Percentiles rank a stretch among this genome's conserved stretches.
Evolutionary conservation across 2,329 filamentous ascomycete species (phyloP).

Genomic region (Raffaelea albimanens): DNA sequence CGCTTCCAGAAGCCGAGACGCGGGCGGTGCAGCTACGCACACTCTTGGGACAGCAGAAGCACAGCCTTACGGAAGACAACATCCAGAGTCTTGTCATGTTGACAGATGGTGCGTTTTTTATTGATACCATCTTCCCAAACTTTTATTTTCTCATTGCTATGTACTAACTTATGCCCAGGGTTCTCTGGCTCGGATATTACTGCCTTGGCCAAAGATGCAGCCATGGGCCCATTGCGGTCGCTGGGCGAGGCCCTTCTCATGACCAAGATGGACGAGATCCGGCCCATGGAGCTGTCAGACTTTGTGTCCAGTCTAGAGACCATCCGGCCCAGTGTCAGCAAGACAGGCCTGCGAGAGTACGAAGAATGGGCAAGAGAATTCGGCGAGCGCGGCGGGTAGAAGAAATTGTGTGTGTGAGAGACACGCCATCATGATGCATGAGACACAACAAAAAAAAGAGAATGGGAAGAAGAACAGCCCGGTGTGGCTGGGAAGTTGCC

Average conservation of each 20-base stretch:
- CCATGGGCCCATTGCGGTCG: constrained; percentile 89
- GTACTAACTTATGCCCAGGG: constrained; percentile 41
- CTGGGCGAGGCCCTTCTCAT: constrained; percentile 81
- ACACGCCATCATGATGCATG: background rate
- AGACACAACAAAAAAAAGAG: background rate
- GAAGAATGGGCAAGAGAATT: constrained; percentile 93
- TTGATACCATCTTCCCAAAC: background rate
- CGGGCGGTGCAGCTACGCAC: constrained; percentile 70
- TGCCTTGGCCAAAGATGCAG: constrained; percentile 90
- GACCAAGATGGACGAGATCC: constrained; percentile 90
- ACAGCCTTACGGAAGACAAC: constrained; percentile 62
- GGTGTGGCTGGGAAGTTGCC: background rate
- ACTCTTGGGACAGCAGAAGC: constrained; percentile 79
- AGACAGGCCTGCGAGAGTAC: constrained; percentile 74
- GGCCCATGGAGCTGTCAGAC: constrained; percentile 72
- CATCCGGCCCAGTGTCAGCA: constrained; percentile 85
- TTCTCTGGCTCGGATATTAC: constrained; percentile 97
- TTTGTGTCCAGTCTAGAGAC: constrained; percentile 76
- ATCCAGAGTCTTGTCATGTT: constrained; percentile 64
- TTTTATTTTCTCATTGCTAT: constrained; percentile 5
- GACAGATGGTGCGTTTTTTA: constrained; percentile 63
- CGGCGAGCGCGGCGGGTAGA: constrained; percentile 76
- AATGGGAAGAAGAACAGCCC: background rate
- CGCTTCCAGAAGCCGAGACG: constrained; percentile 77
- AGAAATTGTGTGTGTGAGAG: too few species aligned